These are phyloP conservation scores for Earliella scabrosa DNA, from an alignment of 1,284 basidiomycete species.

Conservation along the genomic window DNA sequence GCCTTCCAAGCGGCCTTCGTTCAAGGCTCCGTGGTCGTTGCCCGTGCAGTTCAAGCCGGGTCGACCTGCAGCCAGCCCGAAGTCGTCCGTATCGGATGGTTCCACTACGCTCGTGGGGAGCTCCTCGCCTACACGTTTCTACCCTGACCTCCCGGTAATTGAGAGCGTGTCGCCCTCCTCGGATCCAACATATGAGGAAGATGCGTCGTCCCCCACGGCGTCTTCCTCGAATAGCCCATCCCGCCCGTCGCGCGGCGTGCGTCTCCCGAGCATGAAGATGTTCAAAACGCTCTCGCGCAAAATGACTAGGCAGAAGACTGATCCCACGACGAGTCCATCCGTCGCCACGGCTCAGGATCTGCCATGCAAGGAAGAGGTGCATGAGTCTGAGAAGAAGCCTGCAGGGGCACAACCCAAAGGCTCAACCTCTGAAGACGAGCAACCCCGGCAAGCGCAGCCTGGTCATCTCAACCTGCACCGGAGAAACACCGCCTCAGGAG, in stretches of 20 bases:
- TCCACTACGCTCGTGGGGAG: constrained; percentile 18
- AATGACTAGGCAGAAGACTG: constrained; percentile 10
- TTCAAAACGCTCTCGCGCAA: constrained; percentile 16
- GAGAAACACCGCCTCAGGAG: constrained; percentile 9
- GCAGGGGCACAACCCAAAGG: neutral
- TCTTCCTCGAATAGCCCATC: neutral
- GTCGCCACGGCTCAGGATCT: neutral
- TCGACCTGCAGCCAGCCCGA: constrained; percentile 9
- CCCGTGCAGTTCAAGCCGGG: neutral
- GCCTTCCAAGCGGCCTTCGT: neutral
- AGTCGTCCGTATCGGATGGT: constrained; percentile 14
- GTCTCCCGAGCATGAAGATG: constrained; percentile 11
- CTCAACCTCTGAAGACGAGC: neutral
- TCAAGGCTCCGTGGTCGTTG: constrained; percentile 19
- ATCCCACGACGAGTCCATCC: neutral
- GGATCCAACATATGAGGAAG: neutral
- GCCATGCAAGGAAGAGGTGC: neutral
- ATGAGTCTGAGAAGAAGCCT: neutral
- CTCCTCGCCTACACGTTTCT: constrained; percentile 6
- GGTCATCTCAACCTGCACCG: constrained; percentile 7
- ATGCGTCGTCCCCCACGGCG: neutral
- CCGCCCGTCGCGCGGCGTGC: neutral
- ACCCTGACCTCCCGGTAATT: neutral
- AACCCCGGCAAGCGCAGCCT: neutral
- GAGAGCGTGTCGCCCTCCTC: neutral